Evolutionary conservation across 345 rosid species (phyloP).

Genomic region (Eucalyptus caleyi): DNA sequence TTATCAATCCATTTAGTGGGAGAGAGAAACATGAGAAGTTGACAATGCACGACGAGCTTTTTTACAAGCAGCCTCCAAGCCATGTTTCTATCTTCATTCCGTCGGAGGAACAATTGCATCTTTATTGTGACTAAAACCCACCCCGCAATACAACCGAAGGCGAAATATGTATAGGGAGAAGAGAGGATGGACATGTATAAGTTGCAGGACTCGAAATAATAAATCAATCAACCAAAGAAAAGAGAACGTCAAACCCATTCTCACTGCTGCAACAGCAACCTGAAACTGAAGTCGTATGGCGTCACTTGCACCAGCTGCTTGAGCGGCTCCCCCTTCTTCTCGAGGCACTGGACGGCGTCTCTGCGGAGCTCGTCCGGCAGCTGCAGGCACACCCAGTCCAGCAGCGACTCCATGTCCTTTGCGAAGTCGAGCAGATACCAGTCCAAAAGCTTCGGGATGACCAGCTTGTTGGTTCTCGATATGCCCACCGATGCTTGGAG

Average conservation of each 20-base stretch:
- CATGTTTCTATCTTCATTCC: not conserved
- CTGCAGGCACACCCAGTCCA: conserved; percentile 83
- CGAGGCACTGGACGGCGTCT: conserved; percentile 45
- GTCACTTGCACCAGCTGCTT: conserved; percentile 49
- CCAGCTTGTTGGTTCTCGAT: conserved; percentile 51
- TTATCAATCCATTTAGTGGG: not conserved
- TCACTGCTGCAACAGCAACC: conserved; percentile 43
- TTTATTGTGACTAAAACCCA: not conserved
- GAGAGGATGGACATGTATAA: not conserved
- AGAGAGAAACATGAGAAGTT: not conserved
- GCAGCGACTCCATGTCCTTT: conserved; percentile 69
- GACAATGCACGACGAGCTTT: not conserved
- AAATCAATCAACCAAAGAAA: not conserved
- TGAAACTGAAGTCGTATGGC: conserved; percentile 84
- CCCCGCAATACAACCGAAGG: not conserved
- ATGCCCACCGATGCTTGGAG: conserved; percentile 75
- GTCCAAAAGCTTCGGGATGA: conserved; percentile 78
- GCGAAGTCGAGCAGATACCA: conserved; percentile 89
- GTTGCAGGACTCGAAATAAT: not conserved
- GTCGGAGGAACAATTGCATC: not conserved
- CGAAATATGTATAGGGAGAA: not conserved
- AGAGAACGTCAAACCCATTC: not conserved
- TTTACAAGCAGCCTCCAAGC: not conserved
- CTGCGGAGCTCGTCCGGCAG: conserved; percentile 52
- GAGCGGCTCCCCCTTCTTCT: conserved; percentile 32